phyloP scores from a whole-genome alignment of 352 stramenopile species.

The Achlya hypogyna region DNA sequence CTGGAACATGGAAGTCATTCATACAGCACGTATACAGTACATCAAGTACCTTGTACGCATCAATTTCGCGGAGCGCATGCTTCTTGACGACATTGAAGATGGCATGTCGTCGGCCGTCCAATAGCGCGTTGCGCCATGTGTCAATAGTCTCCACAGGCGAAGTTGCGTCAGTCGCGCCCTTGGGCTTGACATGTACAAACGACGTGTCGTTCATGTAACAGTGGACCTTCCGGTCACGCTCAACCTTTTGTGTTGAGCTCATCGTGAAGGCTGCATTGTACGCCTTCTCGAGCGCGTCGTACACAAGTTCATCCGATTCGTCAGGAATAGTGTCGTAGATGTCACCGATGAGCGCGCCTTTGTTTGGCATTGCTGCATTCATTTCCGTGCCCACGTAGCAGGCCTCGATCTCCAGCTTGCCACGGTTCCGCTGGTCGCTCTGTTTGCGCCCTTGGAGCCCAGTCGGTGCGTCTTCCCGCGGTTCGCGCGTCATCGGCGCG shows the following conservation, averaged over 20 bases:
- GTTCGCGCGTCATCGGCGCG: not conserved
- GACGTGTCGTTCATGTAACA: not conserved
- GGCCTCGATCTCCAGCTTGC: slow-evolving; percentile 13
- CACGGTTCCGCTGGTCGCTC: not conserved
- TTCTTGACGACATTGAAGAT: slow-evolving; percentile 14
- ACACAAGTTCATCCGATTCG: slow-evolving; percentile 21
- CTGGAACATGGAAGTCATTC: not conserved
- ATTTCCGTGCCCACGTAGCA: slow-evolving; percentile 17
- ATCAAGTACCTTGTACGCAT: slow-evolving; percentile 7
- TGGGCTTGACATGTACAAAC: not conserved
- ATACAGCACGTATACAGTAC: not conserved
- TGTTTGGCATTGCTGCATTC: not conserved
- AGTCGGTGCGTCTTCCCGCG: not conserved
- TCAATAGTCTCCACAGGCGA: not conserved
- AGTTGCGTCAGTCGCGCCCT: not conserved
- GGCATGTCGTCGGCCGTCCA: slow-evolving; percentile 10
- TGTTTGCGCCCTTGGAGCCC: not conserved
- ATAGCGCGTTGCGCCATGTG: slow-evolving; percentile 4
- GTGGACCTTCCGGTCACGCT: slow-evolving; percentile 16
- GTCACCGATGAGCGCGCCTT: slow-evolving; percentile 12
- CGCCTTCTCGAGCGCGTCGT: slow-evolving; percentile 52
- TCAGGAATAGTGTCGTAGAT: slow-evolving; percentile 17
- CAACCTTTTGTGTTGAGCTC: slow-evolving; percentile 8
- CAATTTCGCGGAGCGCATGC: slow-evolving; percentile 4
- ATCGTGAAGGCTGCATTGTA: slow-evolving; percentile 43